These are phyloP conservation scores for Abrus pulchellus DNA, from an alignment of 306 rosid species.

Conservation along the genomic window DNA sequence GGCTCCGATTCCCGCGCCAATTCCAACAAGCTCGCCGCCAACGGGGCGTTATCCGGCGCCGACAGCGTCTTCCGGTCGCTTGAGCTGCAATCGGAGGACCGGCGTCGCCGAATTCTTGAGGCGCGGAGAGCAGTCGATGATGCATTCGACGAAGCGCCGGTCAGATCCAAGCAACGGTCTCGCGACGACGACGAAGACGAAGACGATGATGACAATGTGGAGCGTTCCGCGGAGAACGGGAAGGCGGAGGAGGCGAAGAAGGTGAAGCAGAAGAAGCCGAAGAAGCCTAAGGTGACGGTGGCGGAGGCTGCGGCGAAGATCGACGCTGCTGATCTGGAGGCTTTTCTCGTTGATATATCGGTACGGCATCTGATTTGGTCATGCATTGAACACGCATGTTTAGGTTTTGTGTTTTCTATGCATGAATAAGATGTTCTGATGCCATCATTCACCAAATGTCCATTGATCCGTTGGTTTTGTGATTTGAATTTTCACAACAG, in stretches of 20 bases:
- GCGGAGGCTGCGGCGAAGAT: conserved; percentile 90
- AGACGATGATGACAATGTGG: conserved; percentile 66
- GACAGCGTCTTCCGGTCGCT: conserved; percentile 78
- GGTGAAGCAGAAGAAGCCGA: conserved; percentile 83
- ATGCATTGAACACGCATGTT: conserved; percentile 38
- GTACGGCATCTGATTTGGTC: conserved; percentile 58
- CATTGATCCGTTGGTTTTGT: conserved; percentile 19
- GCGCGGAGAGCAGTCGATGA: conserved; percentile 65
- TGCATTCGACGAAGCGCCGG: conserved; percentile 48
- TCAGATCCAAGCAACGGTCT: conserved; percentile 70
- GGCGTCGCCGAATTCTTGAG: conserved; percentile 77
- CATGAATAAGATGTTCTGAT: conserved; percentile 1
- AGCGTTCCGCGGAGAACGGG: conserved; percentile 58
- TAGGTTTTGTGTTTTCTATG: conserved; percentile 60
- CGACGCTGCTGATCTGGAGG: conserved; percentile 70
- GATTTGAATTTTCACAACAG: conserved; percentile 49
- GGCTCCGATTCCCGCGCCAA: conserved; percentile 53
- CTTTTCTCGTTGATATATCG: conserved; percentile 69
- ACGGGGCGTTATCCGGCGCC: conserved; percentile 48
- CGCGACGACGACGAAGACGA: conserved; percentile 60
- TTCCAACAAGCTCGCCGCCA: conserved; percentile 49
- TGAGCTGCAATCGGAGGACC: conserved; percentile 85
- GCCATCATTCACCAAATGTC: too few relatives aligned
- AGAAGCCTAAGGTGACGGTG: conserved; percentile 91
- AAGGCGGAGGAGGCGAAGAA: conserved; percentile 75